phyloP scores from a whole-genome alignment of 2,329 filamentous ascomycete genomes.

The Diaporthe vexans region DNA sequence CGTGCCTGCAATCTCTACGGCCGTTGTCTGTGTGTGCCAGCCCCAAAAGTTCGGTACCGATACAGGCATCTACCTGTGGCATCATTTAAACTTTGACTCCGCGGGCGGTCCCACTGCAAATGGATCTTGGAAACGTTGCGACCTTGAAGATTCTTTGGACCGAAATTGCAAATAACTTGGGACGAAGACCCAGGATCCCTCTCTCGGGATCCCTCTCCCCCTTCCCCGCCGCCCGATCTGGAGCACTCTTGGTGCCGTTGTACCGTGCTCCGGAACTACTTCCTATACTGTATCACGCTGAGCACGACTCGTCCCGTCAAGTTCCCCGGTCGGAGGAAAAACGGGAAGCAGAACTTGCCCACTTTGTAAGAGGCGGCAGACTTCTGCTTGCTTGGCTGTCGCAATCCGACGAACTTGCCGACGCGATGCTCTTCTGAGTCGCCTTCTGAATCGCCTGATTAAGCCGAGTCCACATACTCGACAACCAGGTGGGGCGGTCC shows the following conservation, averaged over 20 bases:
- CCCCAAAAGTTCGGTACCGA: slow-evolving; percentile 29
- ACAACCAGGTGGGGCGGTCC: slow-evolving; percentile 24
- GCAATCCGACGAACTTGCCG: slow-evolving; percentile 1
- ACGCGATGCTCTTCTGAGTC: background rate
- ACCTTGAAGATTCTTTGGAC: slow-evolving; percentile 35
- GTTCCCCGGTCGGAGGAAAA: slow-evolving; percentile 21
- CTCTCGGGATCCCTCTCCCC: slow-evolving; percentile 14
- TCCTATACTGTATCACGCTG: slow-evolving; percentile 14
- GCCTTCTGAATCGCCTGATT: slow-evolving; percentile 11
- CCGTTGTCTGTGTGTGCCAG: slow-evolving; percentile 17
- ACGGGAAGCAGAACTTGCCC: background rate
- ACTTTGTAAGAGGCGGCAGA: background rate
- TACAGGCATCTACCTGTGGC: slow-evolving; percentile 28
- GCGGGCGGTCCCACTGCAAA: slow-evolving; percentile 24
- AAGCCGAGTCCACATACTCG: slow-evolving; percentile 14
- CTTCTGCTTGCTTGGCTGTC: slow-evolving; percentile 26
- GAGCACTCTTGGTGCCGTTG: slow-evolving; percentile 13
- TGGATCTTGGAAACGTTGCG: slow-evolving; percentile 32
- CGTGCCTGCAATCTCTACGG: slow-evolving; percentile 28
- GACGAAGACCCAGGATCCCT: slow-evolving; percentile 22
- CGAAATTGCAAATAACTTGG: slow-evolving; percentile 33
- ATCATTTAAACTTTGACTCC: slow-evolving; percentile 35
- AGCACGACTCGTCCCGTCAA: slow-evolving; percentile 17
- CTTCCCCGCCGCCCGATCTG: slow-evolving; percentile 20
- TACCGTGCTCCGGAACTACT: slow-evolving; percentile 28